Percentiles rank a stretch among this genome's conserved stretches.
phyloP scores from a whole-genome alignment of 768 basidiomycete genomes.

The Rhizopogon rudus region DNA sequence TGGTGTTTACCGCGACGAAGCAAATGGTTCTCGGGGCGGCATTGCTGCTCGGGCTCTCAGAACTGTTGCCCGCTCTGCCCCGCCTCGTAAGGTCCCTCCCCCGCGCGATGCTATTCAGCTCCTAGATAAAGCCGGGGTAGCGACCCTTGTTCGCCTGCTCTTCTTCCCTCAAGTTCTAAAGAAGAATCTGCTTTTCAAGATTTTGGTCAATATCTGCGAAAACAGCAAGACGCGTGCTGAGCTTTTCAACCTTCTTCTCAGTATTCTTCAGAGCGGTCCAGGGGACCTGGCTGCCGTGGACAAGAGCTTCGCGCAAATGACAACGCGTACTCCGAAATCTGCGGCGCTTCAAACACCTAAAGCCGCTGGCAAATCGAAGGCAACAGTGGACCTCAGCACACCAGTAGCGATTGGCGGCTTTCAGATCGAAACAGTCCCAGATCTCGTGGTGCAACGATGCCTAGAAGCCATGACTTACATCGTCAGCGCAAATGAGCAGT shows the following conservation, averaged over 20 bases:
- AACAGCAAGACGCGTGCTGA: conserved; percentile 89
- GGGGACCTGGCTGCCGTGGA: conserved; percentile 91
- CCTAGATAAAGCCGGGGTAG: conserved; percentile 85
- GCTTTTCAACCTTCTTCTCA: conserved; percentile 90
- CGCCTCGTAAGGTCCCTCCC: conserved; percentile 45
- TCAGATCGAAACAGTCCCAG: conserved; percentile 81
- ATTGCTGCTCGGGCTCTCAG: conserved; percentile 9
- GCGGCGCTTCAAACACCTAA: conserved; percentile 34
- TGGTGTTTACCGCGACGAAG: conserved; percentile 61
- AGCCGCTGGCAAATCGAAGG: conserved; percentile 66
- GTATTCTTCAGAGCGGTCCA: conserved; percentile 91
- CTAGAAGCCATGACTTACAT: conserved; percentile 88
- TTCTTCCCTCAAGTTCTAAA: conserved; percentile 94
- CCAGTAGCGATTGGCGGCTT: conserved; percentile 45
- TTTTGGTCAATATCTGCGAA: conserved; percentile 93
- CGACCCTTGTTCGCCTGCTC: conserved; percentile 83
- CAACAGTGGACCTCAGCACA: conserved; percentile 45
- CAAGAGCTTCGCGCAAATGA: conserved; percentile 90
- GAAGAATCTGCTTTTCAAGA: conserved; percentile 81
- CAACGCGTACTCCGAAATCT: conserved; percentile 61
- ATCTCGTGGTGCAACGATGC: conserved; percentile 91
- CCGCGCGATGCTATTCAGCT: conserved; percentile 90
- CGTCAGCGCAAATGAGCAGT: conserved; percentile 77
- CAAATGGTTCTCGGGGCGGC: conserved; percentile 26
- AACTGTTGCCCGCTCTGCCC: conserved; percentile 17